Evolutionary conservation across 2,329 filamentous ascomycete genomes (phyloP).

Genomic region (Aspergillus neoniger): DNA sequence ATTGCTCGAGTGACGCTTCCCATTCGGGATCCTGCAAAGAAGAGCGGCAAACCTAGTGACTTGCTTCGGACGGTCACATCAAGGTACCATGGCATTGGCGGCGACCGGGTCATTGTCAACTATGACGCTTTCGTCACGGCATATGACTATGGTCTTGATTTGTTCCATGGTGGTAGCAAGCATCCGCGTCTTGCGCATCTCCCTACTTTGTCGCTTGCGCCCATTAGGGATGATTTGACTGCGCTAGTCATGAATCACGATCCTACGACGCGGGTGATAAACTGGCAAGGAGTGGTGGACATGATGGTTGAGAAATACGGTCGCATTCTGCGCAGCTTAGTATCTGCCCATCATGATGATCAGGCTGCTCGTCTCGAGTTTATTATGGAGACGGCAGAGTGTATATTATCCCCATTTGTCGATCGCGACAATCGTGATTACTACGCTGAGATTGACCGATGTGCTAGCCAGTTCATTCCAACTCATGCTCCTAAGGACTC

Average conservation of each 20-base stretch:
- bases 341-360: background rate
- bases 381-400: background rate
- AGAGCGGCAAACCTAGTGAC: background rate
- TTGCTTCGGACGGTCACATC: background rate
- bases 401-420: background rate
- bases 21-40: background rate
- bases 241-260: background rate
- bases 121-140: background rate
- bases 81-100: background rate
- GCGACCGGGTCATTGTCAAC: background rate
- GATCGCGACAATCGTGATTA: background rate
- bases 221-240: background rate
- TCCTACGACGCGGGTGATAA: background rate
- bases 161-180: background rate
- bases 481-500: background rate
- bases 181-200: background rate
- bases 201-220: background rate
- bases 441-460: background rate
- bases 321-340: background rate
- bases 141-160: background rate
- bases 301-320: slow-evolving; percentile 2
- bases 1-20: background rate
- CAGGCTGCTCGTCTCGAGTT: background rate
- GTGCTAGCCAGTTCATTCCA: background rate
- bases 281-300: background rate